Evolutionary conservation across 2,329 filamentous ascomycete species (phyloP).

Genomic region (Parasarocladium wereldwijsianum): DNA sequence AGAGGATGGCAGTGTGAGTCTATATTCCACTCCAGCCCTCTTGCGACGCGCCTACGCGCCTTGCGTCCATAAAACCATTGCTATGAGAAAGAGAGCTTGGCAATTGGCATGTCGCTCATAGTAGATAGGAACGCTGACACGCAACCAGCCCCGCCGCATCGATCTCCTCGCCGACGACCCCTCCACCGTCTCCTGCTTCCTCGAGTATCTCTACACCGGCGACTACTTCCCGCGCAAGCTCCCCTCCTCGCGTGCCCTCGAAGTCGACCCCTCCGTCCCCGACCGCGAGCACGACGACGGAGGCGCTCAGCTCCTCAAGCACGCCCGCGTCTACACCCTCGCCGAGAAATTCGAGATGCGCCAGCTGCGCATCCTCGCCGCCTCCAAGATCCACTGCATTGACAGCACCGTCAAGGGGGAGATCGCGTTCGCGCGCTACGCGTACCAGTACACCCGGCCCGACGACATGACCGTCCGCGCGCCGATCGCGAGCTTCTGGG

Average conservation of each 20-base stretch:
- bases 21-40: neutral
- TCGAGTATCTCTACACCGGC: conserved; percentile 25
- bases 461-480: conserved; percentile 62
- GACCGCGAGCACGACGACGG: conserved; percentile 57
- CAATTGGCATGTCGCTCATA: neutral
- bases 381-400: conserved; percentile 84
- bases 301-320: conserved; percentile 74
- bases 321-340: conserved; percentile 80
- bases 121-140: neutral
- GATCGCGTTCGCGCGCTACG: conserved; percentile 81
- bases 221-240: conserved; percentile 59
- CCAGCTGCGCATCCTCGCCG: conserved; percentile 60
- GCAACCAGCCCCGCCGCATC: conserved; percentile 44
- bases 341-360: conserved; percentile 62
- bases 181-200: conserved; percentile 22
- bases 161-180: conserved; percentile 34
- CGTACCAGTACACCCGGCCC: conserved; percentile 60
- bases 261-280: conserved; percentile 51
- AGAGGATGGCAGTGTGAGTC: conserved; percentile 43
- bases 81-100: neutral
- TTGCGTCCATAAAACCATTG: neutral
- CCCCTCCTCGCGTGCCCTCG: conserved; percentile 49
- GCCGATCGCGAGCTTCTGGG: conserved; percentile 86
- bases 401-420: conserved; percentile 79
- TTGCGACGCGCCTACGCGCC: neutral